Conservation (phyloP, 768 basidiomycete genomes). For the Mycena capillaripes region DNA sequence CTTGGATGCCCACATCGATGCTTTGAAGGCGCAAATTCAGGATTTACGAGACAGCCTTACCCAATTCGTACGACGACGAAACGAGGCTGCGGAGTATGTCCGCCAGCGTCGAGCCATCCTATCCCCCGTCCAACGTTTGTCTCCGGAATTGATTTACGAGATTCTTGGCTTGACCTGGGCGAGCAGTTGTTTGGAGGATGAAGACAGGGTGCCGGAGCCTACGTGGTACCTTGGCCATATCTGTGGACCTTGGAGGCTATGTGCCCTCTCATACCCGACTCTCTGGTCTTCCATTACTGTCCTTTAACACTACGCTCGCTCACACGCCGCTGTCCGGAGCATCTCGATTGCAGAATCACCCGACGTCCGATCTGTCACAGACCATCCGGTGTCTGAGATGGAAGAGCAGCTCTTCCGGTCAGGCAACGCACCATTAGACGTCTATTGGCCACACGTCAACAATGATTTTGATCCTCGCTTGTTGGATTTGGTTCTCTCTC, state of each 20-base stretch:
- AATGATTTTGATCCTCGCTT: no score
- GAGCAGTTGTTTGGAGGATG: not conserved
- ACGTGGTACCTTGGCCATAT: not conserved
- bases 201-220: not conserved
- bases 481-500: no score
- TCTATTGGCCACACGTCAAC: not conserved
- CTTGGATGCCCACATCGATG: not conserved
- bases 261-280: not conserved
- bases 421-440: no score
- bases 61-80: not conserved
- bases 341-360: no score
- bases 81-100: not conserved
- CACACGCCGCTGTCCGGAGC: not conserved
- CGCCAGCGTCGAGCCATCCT: not conserved
- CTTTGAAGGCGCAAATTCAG: no score
- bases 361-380: no score
- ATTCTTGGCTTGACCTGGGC: not conserved
- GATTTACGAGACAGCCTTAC: not conserved
- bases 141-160: slow-evolving; percentile 4
- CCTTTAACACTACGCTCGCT: no score
- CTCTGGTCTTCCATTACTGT: not conserved
- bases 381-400: not conserved
- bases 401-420: not conserved
- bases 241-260: not conserved
- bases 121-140: not conserved